Evolutionary conservation across 345 rosid genomes (phyloP), one percentile per base, ranked within the genome.

Genomic region (Noccaea caerulescens): DNA sequence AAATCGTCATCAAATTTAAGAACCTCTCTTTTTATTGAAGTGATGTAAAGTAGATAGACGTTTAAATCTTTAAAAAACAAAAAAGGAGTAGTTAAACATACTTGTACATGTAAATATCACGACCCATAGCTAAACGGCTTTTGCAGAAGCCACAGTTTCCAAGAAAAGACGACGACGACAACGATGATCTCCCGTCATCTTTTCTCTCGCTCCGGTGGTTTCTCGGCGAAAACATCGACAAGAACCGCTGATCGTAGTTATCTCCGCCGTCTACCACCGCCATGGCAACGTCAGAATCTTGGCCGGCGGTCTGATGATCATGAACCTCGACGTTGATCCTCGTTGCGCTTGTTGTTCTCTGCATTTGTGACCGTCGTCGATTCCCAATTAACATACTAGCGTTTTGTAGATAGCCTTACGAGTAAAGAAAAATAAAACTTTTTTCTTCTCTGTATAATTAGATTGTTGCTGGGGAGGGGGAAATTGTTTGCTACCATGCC

Each of bases 61-160:
- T 56, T 39, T 44, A 14, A 2, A 32, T 8, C 54, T 36, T 34
- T 10, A n/a, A 58, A 27, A 66, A 16, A 38, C 6, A 49, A 23
- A 36, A 36, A 51, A 49, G 16, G 10, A 20, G 30, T 34, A 32
- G 13, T 0, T 52, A 47, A 34, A 10, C 59, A 13, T 80, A 92
- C 98, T 90, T 87, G 63, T 92, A 92, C 96, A 92, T 92, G 76
- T 87, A 92, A 55, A 92, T 86, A 68, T 92, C 98, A 37, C 84
- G 86, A n/a, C 83, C 82, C 12, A 87, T 83, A 77, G 83, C 82
- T 46, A 92, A 63, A 39, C 82, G 85, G 59, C 83, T 84, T 39
- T 72, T 79, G 72, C 98, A 92, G 72, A 90, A 89, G 41, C 95
- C 92, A 69, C 98, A 92, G 12, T 70, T 83, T 44, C 76, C 73